Percentiles rank a stretch among this genome's conserved stretches.
These are phyloP conservation scores for Tuber melanosporum DNA, from an alignment of 495 filamentous ascomycete species.

Conservation along the genomic window DNA sequence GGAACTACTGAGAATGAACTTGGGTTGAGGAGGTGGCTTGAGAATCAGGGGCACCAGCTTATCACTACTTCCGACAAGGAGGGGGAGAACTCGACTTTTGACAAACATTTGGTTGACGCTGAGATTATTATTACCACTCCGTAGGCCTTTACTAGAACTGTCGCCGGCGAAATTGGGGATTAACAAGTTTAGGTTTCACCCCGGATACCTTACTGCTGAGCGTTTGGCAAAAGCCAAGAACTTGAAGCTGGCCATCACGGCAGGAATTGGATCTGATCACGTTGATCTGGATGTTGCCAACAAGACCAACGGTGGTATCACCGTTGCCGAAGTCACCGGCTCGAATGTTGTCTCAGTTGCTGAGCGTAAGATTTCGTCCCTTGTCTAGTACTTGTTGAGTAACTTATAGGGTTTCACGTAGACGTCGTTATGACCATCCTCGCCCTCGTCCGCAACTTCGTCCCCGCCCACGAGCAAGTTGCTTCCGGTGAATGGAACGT, in stretches of 20 bases:
- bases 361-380: conserved; percentile 48
- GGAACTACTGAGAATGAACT: conserved; percentile 98
- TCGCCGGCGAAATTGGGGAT: neutral
- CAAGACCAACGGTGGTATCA: conserved; percentile 96
- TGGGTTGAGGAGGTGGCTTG: conserved; percentile 90
- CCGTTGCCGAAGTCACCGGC: conserved; percentile 93
- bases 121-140: conserved; percentile 99
- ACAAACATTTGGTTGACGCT: conserved; percentile 89
- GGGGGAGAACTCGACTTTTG: conserved; percentile 84
- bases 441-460: conserved; percentile 91
- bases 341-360: conserved; percentile 86
- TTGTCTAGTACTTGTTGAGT: neutral
- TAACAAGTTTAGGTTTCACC: conserved; percentile 70
- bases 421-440: conserved; percentile 99
- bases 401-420: conserved; percentile 42
- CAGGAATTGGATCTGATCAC: conserved; percentile 96
- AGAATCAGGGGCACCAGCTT: conserved; percentile 88
- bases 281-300: conserved; percentile 95
- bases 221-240: conserved; percentile 98
- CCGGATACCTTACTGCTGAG: conserved; percentile 93
- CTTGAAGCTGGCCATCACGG: conserved; percentile 91
- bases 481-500: conserved; percentile 87
- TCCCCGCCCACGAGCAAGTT: conserved; percentile 93
- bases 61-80: conserved; percentile 98
- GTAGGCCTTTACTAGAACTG: conserved; percentile 52